Evolutionary conservation across 2,329 filamentous ascomycete genomes (phyloP).

Genomic region (Podosphaera xanthii): DNA sequence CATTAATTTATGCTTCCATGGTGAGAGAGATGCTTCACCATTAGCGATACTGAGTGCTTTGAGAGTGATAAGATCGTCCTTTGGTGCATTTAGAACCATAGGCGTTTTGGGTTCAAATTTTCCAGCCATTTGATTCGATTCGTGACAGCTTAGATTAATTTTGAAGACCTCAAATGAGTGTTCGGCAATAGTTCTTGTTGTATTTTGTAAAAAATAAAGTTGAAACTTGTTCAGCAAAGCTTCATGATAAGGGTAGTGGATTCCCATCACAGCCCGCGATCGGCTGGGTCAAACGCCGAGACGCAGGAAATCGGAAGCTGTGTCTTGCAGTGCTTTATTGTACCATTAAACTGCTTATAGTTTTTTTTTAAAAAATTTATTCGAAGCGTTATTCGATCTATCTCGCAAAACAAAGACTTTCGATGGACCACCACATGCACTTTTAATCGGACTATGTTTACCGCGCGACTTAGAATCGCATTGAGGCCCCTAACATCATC

Average conservation of each 20-base stretch:
- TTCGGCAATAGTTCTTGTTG: background rate
- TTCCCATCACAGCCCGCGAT: no score
- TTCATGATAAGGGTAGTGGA: background rate
- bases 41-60: constrained; percentile 64
- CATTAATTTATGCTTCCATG: background rate
- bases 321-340: no score
- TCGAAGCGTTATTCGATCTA: no score
- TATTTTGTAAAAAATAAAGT: background rate
- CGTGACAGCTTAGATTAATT: no score
- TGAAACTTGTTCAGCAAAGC: background rate
- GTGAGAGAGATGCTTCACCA: constrained; percentile 2
- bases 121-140: constrained; percentile 24
- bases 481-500: background rate
- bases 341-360: no score
- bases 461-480: background rate
- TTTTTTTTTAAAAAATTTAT: no score
- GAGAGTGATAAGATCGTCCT: constrained; percentile 62
- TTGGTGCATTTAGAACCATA: constrained; percentile 59
- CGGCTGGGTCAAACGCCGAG: no score
- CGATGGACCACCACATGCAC: no score
- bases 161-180: no score
- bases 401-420: no score
- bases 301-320: no score
- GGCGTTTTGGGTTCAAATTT: constrained; percentile 61
- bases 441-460: background rate